Conservation (phyloP, 1,139 yeast genomes). For the Pichia sp. region DNA sequence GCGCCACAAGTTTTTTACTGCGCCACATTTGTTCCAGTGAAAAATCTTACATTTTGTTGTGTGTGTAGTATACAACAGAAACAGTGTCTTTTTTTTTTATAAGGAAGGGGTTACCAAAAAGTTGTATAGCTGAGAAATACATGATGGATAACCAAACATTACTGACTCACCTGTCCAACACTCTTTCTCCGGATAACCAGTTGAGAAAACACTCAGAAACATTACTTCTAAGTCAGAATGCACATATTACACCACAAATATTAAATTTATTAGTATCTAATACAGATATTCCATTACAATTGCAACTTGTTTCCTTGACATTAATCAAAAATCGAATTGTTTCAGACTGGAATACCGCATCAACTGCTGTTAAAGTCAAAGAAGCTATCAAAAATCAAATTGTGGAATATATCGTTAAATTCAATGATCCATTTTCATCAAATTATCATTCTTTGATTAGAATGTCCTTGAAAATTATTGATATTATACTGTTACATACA, state of each 20-base stretch:
- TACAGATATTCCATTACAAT: slow-evolving; percentile 2
- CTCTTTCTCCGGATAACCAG: slow-evolving; percentile 25
- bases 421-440: slow-evolving; percentile 5
- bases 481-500: slow-evolving; percentile 2
- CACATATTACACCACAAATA: slow-evolving; percentile 3
- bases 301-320: slow-evolving; percentile 8
- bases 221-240: slow-evolving; percentile 3
- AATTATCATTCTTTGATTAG: slow-evolving; percentile 6
- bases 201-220: slow-evolving; percentile 16
- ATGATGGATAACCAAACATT: slow-evolving; percentile 10
- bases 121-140: neutral
- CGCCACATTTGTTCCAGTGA: too few species aligned
- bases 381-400: slow-evolving; percentile 2
- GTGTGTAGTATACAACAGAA: too few species aligned
- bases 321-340: slow-evolving; percentile 10
- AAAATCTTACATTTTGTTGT: too few species aligned
- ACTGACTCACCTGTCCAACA: slow-evolving; percentile 23
- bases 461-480: slow-evolving; percentile 10
- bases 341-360: slow-evolving; percentile 1
- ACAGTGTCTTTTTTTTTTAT: too few species aligned
- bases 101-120: neutral
- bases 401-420: slow-evolving; percentile 4
- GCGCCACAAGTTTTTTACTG: too few species aligned
- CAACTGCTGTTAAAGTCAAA: neutral
- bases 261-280: slow-evolving; percentile 1